Conservation (phyloP, 225 moss, liverwort and hornwort species). For the Straminergon stramineum region DNA sequence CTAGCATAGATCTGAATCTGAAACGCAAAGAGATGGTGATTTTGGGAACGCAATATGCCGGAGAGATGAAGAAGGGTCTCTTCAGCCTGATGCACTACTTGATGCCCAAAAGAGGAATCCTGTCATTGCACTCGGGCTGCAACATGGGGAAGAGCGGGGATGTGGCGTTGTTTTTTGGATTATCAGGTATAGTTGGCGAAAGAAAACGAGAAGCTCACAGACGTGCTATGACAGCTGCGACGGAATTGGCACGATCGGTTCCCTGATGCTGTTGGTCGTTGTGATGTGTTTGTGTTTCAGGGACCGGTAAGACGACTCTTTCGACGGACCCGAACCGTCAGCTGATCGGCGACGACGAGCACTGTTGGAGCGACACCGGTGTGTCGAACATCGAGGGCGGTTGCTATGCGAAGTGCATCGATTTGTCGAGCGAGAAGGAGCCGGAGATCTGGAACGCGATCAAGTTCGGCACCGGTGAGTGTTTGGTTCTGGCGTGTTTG, state of each 20-base stretch:
- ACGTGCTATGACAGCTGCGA: slow-evolving; percentile 26
- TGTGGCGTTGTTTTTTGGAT: slow-evolving; percentile 99
- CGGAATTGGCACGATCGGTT: not conserved
- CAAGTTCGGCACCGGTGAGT: slow-evolving; percentile 92
- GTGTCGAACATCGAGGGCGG: slow-evolving; percentile 98
- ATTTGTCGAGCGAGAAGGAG: slow-evolving; percentile 75
- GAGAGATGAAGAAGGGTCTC: slow-evolving; percentile 99
- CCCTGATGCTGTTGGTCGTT: not conserved
- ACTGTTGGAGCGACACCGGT: slow-evolving; percentile 82
- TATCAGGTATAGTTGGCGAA: slow-evolving; percentile 99
- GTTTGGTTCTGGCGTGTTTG: too few species aligned
- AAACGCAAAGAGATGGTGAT: slow-evolving; percentile 99
- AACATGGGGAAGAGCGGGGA: slow-evolving; percentile 99
- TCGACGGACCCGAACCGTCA: slow-evolving; percentile 87
- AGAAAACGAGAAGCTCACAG: slow-evolving; percentile 54
- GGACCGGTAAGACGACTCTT: slow-evolving; percentile 95
- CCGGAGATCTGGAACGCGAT: slow-evolving; percentile 98
- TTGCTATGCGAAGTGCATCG: slow-evolving; percentile 97
- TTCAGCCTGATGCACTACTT: slow-evolving; percentile 99
- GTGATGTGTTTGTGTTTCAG: slow-evolving; percentile 25
- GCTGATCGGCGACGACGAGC: slow-evolving; percentile 95
- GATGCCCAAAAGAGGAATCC: slow-evolving; percentile 99
- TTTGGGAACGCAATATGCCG: slow-evolving; percentile 99
- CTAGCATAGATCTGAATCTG: slow-evolving; percentile 99
- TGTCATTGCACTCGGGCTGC: slow-evolving; percentile 99